These are phyloP conservation scores for Kwoniella newhampshirensis DNA, from an alignment of 768 basidiomycete species.

Conservation along the genomic window DNA sequence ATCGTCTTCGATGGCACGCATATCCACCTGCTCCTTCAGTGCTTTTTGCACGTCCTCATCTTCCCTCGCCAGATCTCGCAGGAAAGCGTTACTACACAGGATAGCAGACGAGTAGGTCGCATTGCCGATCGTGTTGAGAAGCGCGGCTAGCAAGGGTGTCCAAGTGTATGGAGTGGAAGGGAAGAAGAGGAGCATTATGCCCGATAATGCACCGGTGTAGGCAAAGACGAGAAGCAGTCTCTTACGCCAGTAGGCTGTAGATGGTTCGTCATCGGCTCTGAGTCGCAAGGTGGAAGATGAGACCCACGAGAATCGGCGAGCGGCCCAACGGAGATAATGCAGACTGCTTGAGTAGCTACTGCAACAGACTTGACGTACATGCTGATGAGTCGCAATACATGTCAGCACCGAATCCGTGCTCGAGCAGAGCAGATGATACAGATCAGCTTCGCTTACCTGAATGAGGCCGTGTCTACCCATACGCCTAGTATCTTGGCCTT, in stretches of 20 bases:
- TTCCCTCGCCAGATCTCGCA: constrained; percentile 69
- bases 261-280: not conserved
- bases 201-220: constrained; percentile 65
- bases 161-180: constrained; percentile 60
- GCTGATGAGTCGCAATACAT: constrained; percentile 54
- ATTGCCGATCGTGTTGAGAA: constrained; percentile 75
- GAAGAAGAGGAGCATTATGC: constrained; percentile 70
- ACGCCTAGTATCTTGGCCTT: constrained; percentile 76
- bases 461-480: constrained; percentile 90
- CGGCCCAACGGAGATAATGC: constrained; percentile 88
- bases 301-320: constrained; percentile 79
- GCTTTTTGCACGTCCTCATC: constrained; percentile 48
- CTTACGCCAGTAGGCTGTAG: constrained; percentile 68
- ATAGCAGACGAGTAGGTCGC: constrained; percentile 80
- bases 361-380: constrained; percentile 84
- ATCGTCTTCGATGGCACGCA: no score
- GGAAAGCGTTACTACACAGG: constrained; percentile 88
- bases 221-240: constrained; percentile 74
- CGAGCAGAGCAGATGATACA: not conserved
- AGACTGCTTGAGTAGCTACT: constrained; percentile 86
- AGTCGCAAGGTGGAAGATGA: not conserved
- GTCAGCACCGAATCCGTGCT: constrained; percentile 16
- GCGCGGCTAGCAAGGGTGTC: constrained; percentile 67
- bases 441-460: constrained; percentile 62
- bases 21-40: no score